Base-by-base conservation (phyloP, 495 filamentous ascomycete species). In the Xylaria venustula region DNA sequence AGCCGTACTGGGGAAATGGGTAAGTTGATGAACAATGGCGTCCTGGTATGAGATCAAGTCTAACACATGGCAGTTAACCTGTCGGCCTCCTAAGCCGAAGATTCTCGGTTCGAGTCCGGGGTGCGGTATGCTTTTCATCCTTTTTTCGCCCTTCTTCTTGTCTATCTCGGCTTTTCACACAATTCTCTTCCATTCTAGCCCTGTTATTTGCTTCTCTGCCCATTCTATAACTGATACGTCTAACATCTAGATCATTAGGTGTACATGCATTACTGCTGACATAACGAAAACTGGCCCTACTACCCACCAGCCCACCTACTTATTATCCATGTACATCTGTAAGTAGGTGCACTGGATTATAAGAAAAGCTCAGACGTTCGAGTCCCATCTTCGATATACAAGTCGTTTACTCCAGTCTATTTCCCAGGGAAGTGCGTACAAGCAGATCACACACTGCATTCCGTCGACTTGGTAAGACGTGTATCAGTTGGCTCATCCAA, bases 101-200 rank as follows among this genome's bases (percentile, higher is more conserved):
- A 62, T 62, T 62, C 51, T 57, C 60, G 60, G 60, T 62, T 62
- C 60, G 46, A 62, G 60, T 62, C 60, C 60, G 60, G 36, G 51
- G 51, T 57, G n/a, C 25, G 60, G 60, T 41, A 36, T 14, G 4
- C 23, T 11, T 32, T 50, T n/a, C n/a, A n/a, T n/a, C n/a, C n/a
- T 62, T 54, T 55, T 47, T 57, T 57, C 5, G 2, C 3, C 28
- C 19, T 48, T 49, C 46, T 30, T 8, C 14, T 32, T 45, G 1
- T 32, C 34, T 30, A n/a, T n/a, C n/a, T 58, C 4, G 28, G 36
- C 19, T 8, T 30, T 41, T n/a, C n/a, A n/a, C n/a, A n/a, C n/a
- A n/a, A 4, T 30, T 4, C 2, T 22, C n/a, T 20, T 11, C 23
- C 40, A n/a, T 42, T 44, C 15, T 5, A 6, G 6, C 26, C 23